A percentile compares a stretch with the other conserved stretches of the same genome.
These are phyloP conservation scores for Solanum chilense DNA, from an alignment of 257 asterid genomes.

Conservation along the genomic window DNA sequence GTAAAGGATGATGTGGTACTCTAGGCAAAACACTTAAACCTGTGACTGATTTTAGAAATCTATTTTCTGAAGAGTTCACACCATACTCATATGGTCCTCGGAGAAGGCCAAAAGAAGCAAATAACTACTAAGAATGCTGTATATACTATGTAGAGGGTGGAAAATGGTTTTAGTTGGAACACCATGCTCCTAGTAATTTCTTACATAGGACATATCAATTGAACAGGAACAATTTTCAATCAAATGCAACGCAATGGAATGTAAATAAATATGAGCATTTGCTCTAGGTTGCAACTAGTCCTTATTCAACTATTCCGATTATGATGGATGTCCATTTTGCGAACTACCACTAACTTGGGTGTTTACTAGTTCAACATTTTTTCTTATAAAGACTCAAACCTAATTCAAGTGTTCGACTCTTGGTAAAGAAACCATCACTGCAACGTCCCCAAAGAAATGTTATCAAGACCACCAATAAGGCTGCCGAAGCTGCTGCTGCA, in stretches of 20 bases:
- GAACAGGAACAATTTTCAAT: not conserved
- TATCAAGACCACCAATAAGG: slow-evolving; percentile 66
- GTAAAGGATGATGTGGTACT: not conserved
- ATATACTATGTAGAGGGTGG: not conserved
- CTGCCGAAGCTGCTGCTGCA: slow-evolving; percentile 60
- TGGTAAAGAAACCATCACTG: slow-evolving; percentile 54
- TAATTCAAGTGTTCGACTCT: slow-evolving; percentile 67
- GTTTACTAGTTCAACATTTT: slow-evolving; percentile 17
- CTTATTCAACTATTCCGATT: not conserved
- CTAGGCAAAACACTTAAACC: not conserved
- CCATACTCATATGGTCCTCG: not conserved
- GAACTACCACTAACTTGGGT: not conserved
- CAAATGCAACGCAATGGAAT: not conserved
- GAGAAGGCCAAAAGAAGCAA: not conserved
- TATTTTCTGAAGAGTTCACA: not conserved
- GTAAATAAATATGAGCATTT: not conserved
- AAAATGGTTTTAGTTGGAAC: not conserved
- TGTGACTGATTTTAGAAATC: not conserved
- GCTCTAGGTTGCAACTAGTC: not conserved
- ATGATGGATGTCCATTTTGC: not conserved
- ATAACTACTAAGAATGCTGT: not conserved
- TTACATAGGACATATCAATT: not conserved
- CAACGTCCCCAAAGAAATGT: slow-evolving; percentile 45
- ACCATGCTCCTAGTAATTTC: not conserved
- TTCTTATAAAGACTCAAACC: slow-evolving; percentile 62